Evolutionary conservation across 495 filamentous ascomycete species (phyloP).

Genomic region (Penicillium soppii): DNA sequence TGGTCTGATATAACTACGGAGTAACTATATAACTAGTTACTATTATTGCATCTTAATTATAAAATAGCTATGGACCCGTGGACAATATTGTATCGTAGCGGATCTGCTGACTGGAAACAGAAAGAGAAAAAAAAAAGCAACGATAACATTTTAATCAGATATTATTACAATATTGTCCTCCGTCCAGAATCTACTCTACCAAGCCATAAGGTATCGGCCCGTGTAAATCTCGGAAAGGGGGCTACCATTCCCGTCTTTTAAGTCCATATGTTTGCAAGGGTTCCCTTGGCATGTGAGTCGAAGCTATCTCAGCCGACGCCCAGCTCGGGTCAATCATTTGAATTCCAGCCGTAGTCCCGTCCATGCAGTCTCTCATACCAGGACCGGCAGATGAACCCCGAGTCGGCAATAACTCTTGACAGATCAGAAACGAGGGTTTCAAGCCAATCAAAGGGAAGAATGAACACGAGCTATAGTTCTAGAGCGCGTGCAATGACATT

Average conservation of each 20-base stretch:
- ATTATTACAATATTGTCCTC: too few relatives aligned
- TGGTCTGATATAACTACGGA: too few relatives aligned
- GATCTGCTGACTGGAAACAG: too few relatives aligned
- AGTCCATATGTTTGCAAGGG: conserved; percentile 12
- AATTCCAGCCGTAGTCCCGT: conserved; percentile 15
- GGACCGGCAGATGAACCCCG: not conserved
- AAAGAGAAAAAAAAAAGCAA: too few relatives aligned
- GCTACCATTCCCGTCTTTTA: conserved; percentile 15
- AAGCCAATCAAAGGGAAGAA: not conserved
- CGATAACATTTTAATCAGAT: too few relatives aligned
- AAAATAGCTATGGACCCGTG: too few relatives aligned
- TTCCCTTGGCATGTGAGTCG: conserved; percentile 24
- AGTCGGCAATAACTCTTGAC: not conserved
- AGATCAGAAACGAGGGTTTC: not conserved
- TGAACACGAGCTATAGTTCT: not conserved
- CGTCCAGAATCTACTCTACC: too few relatives aligned
- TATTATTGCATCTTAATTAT: too few relatives aligned
- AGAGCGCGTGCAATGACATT: not conserved
- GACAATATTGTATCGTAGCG: too few relatives aligned
- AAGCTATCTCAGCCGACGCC: conserved; percentile 23
- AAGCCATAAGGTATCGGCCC: too few relatives aligned
- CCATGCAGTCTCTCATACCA: conserved; percentile 2
- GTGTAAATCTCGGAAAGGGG: too few relatives aligned
- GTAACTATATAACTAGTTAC: too few relatives aligned
- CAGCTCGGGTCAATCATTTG: conserved; percentile 20